phyloP scores from a whole-genome alignment of 805 yeast species.

The Metschnikowia cubensis region DNA sequence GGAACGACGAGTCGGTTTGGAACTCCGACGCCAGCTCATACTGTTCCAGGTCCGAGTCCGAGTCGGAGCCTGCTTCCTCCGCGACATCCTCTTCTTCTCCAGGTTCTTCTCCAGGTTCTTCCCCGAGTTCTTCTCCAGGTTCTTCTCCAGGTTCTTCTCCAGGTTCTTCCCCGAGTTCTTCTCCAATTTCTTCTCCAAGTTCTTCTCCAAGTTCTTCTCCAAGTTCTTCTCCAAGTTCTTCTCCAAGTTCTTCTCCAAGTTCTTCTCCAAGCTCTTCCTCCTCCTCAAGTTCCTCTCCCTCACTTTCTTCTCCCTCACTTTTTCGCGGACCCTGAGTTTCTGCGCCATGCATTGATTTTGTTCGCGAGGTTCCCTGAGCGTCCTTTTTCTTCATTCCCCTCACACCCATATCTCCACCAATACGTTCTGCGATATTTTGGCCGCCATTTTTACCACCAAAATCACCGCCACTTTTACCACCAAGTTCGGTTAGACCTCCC shows the following conservation, averaged over 20 bases:
- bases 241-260: background rate
- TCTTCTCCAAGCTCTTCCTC: background rate
- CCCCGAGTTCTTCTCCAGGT: background rate
- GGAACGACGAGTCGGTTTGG: constrained; percentile 18
- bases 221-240: background rate
- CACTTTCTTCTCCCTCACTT: no score
- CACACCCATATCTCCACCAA: no score
- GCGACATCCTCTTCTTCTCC: background rate
- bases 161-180: no score
- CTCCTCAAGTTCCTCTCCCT: no score
- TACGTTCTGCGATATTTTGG: no score
- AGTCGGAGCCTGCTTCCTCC: background rate
- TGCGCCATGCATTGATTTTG: no score
- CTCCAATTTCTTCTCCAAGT: background rate
- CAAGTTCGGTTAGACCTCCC: background rate
- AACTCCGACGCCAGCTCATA: constrained; percentile 34
- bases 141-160: background rate
- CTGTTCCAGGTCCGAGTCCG: constrained; percentile 18
- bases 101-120: background rate
- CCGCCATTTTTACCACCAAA: no score
- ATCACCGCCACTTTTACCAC: no score
- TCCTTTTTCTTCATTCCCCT: no score
- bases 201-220: background rate
- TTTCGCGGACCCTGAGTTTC: no score
- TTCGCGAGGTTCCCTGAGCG: no score